These are phyloP conservation scores for Phaffia rhodozyma DNA, from an alignment of 1,284 basidiomycete species.

Conservation along the genomic window DNA sequence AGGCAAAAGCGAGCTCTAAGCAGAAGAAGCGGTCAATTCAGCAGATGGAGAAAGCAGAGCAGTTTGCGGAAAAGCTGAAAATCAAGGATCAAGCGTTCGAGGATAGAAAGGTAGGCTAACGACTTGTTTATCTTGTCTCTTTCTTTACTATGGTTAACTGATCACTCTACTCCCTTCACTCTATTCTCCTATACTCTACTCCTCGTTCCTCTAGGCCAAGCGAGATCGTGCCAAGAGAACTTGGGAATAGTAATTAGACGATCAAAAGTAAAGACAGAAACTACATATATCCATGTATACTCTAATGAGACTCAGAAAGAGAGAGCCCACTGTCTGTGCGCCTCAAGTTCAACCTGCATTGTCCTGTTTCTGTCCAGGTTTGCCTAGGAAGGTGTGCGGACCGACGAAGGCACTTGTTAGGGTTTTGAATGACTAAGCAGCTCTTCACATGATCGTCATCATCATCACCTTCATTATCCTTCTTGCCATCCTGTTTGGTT, in stretches of 20 bases:
- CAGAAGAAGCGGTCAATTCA: slow-evolving; percentile 5
- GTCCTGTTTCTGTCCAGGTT: background rate
- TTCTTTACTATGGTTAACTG: background rate
- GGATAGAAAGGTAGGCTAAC: slow-evolving; percentile 5
- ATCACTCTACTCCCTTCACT: too few relatives aligned
- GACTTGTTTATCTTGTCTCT: background rate
- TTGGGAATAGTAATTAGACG: background rate
- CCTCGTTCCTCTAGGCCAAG: background rate
- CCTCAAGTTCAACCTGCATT: background rate
- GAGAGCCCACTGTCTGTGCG: background rate
- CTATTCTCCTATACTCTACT: too few relatives aligned
- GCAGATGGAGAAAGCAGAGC: background rate
- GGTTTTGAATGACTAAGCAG: too few relatives aligned
- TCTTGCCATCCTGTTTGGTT: too few relatives aligned
- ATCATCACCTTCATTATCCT: too few relatives aligned
- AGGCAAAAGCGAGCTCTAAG: slow-evolving; percentile 7
- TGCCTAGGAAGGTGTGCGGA: too few relatives aligned
- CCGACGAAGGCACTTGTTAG: too few relatives aligned
- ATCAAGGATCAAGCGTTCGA: slow-evolving; percentile 5
- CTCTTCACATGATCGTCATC: too few relatives aligned
- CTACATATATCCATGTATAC: too few relatives aligned
- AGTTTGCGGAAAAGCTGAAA: slow-evolving; percentile 10
- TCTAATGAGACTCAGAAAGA: background rate
- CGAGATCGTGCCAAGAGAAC: slow-evolving; percentile 9
- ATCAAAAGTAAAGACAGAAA: too few relatives aligned